Base-by-base conservation (phyloP, 306 rosid species). In the Vachellia collinsii region DNA sequence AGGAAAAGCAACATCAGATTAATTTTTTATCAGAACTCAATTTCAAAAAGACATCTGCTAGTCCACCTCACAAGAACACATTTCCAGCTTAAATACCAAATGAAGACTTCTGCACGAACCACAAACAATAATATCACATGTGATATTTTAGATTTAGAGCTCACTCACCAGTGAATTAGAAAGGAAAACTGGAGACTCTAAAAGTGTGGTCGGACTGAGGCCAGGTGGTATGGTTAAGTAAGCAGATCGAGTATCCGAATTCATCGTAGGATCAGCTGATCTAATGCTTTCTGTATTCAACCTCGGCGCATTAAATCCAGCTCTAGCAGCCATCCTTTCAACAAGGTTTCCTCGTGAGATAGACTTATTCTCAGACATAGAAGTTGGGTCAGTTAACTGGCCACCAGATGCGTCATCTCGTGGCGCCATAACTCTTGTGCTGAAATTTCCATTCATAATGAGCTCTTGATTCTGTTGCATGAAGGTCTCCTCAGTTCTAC, bases 291-390 rank as follows among this genome's bases (percentile, higher is more conserved):
- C 90, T 3, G 99, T 94, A 75, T 89, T 94, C 89, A 94, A 84
- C 88, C 93, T 90, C 0, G 99, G 99, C 72, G 99, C 99, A 86
- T 94, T 94, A 79, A 94, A 94, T 54, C 99, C 99, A 68, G 97
- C 91, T 81, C 99, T 85, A 56, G 97, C 97, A 58, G 98, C 98
- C 38, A 92, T 89, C 81, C 98, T 88, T 75, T 92, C 98, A 64
- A 85, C 90, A 56, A 92, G 97, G 50, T 97, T 94, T 19, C 89
- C 91, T 0, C 93, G 89, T 1, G 89, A 83, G 54, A 70, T 79
- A 22, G 83, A 82, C 70, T 84, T 91, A 37, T 85, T 86, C 41
- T 89, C 90, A 0, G 88, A 79, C 78, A 72, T 77, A 70, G 86
- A 85, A 77, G 85, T 67, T 14, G 58, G 3, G 14, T 79, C 87